Evolutionary conservation across 768 basidiomycete genomes (phyloP).

Genomic region (Lentinula detonsa): DNA sequence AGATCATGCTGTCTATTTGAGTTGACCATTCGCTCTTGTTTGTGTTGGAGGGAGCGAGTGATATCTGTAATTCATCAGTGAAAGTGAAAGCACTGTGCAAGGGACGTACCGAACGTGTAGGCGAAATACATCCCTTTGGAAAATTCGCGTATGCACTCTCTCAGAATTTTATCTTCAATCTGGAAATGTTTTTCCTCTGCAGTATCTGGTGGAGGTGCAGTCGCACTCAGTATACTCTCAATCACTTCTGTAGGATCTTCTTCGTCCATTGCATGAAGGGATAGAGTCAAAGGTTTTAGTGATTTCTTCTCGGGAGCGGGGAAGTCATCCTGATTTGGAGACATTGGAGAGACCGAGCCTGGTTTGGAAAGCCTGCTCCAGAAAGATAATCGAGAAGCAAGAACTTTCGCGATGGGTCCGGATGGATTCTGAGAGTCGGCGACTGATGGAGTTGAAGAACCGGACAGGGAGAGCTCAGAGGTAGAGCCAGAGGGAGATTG

Average conservation of each 20-base stretch:
- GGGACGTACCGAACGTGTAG: slow-evolving; percentile 67
- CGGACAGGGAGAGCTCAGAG: slow-evolving; percentile 39
- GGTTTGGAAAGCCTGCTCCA: slow-evolving; percentile 63
- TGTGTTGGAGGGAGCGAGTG: slow-evolving; percentile 77
- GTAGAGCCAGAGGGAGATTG: slow-evolving; percentile 23
- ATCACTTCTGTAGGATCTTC: slow-evolving; percentile 46
- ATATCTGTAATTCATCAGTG: slow-evolving; percentile 43
- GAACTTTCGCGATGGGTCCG: slow-evolving; percentile 53
- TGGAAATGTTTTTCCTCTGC: slow-evolving; percentile 66
- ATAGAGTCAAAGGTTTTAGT: slow-evolving; percentile 5
- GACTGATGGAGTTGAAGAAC: slow-evolving; percentile 50
- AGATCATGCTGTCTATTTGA: slow-evolving; percentile 53
- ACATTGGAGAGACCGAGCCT: slow-evolving; percentile 17
- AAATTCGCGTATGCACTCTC: slow-evolving; percentile 73
- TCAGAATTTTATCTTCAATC: slow-evolving; percentile 77
- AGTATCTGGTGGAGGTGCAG: slow-evolving; percentile 57
- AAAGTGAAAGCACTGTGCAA: not conserved
- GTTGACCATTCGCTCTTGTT: slow-evolving; percentile 59
- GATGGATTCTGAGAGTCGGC: slow-evolving; percentile 32
- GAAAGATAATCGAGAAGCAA: slow-evolving; percentile 66
- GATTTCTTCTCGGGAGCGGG: not conserved
- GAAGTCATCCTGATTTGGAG: not conserved
- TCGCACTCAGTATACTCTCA: slow-evolving; percentile 48
- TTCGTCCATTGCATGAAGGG: slow-evolving; percentile 35
- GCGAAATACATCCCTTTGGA: slow-evolving; percentile 87